Conservation (phyloP, 768 basidiomycete species). For the Psilocybe subaeruginosa region DNA sequence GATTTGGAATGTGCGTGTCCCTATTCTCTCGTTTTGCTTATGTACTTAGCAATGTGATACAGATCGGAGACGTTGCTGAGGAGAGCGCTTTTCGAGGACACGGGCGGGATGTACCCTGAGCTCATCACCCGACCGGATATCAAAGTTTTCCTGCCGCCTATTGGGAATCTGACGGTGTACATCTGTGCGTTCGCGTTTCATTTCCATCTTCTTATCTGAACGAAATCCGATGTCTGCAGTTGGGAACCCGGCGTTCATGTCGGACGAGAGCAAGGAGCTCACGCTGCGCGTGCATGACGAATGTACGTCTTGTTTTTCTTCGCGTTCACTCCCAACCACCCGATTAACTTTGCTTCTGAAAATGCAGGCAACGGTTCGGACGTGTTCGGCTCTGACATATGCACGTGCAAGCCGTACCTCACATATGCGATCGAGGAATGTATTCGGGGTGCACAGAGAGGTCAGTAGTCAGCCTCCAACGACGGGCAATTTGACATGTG, state of each 20-base stretch:
- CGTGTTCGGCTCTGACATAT: slow-evolving; percentile 93
- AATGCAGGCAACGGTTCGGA: slow-evolving; percentile 87
- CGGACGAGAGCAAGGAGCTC: slow-evolving; percentile 76
- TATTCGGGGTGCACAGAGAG: slow-evolving; percentile 67
- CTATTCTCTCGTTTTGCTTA: background rate
- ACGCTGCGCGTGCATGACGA: slow-evolving; percentile 94
- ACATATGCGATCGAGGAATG: slow-evolving; percentile 94
- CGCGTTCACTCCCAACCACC: too few species aligned
- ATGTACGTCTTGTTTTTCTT: slow-evolving; percentile 51
- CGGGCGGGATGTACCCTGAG: slow-evolving; percentile 95
- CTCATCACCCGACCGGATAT: slow-evolving; percentile 94
- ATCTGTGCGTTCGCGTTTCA: slow-evolving; percentile 58
- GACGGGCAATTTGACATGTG: too few species aligned
- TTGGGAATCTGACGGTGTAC: slow-evolving; percentile 89
- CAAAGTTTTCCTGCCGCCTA: slow-evolving; percentile 95
- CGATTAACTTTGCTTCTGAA: too few species aligned
- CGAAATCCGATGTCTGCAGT: slow-evolving; percentile 43
- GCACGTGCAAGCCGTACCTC: slow-evolving; percentile 92
- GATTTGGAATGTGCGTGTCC: slow-evolving; percentile 93
- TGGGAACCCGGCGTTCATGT: slow-evolving; percentile 79
- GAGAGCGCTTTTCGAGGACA: slow-evolving; percentile 94
- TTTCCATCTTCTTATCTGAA: too few species aligned
- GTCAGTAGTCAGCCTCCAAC: slow-evolving; percentile 12
- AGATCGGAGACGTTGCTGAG: slow-evolving; percentile 86
- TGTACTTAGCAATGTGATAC: slow-evolving; percentile 1